Base-by-base conservation (phyloP, 2,329 filamentous ascomycete species). In the Trichoderma sp. region DNA sequence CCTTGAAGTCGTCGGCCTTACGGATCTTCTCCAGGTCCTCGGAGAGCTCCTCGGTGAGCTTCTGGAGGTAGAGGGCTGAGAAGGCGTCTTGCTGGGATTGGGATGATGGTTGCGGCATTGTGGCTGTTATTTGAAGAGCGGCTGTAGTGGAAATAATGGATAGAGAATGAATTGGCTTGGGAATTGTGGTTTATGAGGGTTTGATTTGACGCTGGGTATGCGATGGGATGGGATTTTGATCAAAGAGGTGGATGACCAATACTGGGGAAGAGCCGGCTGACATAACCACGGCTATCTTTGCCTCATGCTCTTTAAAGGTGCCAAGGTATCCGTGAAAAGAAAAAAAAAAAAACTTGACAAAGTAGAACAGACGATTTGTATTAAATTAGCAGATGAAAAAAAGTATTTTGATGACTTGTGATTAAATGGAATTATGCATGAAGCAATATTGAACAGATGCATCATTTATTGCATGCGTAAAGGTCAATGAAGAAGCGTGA, bases 21-120 rank as follows among this genome's bases (percentile, higher is more conserved):
- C 91, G 87, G 70, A 93, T 82, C 76, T 88, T 87, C 79, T 92
- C 88, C 42, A 94, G 83, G 75, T 93, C 91, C 71, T 92, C 89
- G 13, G 89, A 87, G 67, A 94, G 88, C 76, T 93, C 91, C 60
- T 83, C 81, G 0, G 91, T 92, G 6, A 88, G 82, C 68, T 86
- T 87, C 73, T 90, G 87, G 56, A 93, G 84, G 76, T 93, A 93
- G 76, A 87, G 90, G 10, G 87, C 81, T 9, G 84, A 82, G 78
- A 92, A 92, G 52, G 60, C 25, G 50, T 15, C 12, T 34, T 56
- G 35, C 2, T 42, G 42, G 19, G 8, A 27, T 81, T 80, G 53
- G 75, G 50, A 13, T 73, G 60, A 19, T 22, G 61, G 17, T 50
- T 60, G 67, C 4, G 67, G 54, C 67, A 68, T 68, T 45, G 42